Conservation (phyloP, 768 basidiomycete genomes). For the Calocybe gangraenosa region DNA sequence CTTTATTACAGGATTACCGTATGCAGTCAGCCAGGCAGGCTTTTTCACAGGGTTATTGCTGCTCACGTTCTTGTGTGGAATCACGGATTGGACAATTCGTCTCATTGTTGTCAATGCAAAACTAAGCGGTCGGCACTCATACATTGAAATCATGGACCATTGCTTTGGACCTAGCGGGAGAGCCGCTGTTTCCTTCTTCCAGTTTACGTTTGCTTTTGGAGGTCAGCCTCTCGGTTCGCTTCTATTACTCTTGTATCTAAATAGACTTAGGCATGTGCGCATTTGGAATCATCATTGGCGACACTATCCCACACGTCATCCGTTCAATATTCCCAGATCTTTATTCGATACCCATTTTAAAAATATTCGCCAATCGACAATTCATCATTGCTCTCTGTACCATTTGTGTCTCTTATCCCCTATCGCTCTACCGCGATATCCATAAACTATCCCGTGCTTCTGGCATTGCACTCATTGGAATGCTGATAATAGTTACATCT, state of each 20-base stretch:
- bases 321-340: constrained; percentile 77
- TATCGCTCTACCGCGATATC: constrained; percentile 95
- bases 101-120: constrained; percentile 96
- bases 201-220: constrained; percentile 97
- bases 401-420: constrained; percentile 84
- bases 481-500: constrained; percentile 87
- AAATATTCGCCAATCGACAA: constrained; percentile 77
- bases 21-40: constrained; percentile 91
- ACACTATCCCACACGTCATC: constrained; percentile 94
- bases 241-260: neutral
- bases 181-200: constrained; percentile 93
- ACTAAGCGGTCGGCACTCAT: constrained; percentile 86
- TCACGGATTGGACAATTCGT: constrained; percentile 98
- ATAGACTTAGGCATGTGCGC: constrained; percentile 85
- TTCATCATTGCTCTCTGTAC: constrained; percentile 90
- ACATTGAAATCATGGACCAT: constrained; percentile 91
- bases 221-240: constrained; percentile 39
- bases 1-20: constrained; percentile 69
- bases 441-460: constrained; percentile 95
- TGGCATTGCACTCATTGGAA: constrained; percentile 85
- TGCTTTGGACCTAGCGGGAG: constrained; percentile 92
- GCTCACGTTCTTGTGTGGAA: constrained; percentile 68
- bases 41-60: constrained; percentile 86
- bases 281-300: constrained; percentile 96
- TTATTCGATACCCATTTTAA: constrained; percentile 65